Percentiles rank a stretch among this genome's conserved stretches.
phyloP scores from a whole-genome alignment of 495 filamentous ascomycete species.

The Penicillium turbatum region DNA sequence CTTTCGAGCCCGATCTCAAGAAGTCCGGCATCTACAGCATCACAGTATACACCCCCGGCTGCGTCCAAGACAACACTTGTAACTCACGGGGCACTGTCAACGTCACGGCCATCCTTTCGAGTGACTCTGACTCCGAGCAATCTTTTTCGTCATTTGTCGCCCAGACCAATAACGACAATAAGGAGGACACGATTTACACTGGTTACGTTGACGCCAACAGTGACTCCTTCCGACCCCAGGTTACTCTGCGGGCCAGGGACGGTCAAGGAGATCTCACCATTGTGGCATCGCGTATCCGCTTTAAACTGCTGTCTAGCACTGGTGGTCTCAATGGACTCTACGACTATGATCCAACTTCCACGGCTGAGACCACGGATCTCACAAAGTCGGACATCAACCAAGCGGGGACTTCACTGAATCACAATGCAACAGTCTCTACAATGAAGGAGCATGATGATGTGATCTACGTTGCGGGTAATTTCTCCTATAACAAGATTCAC shows the following conservation, averaged over 20 bases:
- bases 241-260: constrained; percentile 68
- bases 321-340: constrained; percentile 82
- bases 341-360: constrained; percentile 71
- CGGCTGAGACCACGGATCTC: constrained; percentile 54
- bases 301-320: constrained; percentile 60
- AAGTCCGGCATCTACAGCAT: constrained; percentile 88
- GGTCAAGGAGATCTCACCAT: constrained; percentile 68
- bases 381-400: constrained; percentile 66
- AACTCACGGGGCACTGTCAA: constrained; percentile 68
- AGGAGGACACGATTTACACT: constrained; percentile 86
- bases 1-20: constrained; percentile 79
- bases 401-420: constrained; percentile 63
- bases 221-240: constrained; percentile 68
- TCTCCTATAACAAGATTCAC: constrained; percentile 57
- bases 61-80: constrained; percentile 74
- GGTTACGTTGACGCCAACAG: constrained; percentile 76
- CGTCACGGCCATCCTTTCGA: constrained; percentile 66
- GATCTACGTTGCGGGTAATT: constrained; percentile 81
- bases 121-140: constrained; percentile 37
- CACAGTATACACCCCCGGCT: constrained; percentile 87
- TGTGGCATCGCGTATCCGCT: constrained; percentile 81
- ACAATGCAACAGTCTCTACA: constrained; percentile 60
- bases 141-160: constrained; percentile 52
- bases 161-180: constrained; percentile 92
- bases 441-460: constrained; percentile 55